Evolutionary conservation across 1,284 basidiomycete genomes (phyloP), one percentile per base, ranked within the genome.

Genomic region (Trichosporon coremiiforme): DNA sequence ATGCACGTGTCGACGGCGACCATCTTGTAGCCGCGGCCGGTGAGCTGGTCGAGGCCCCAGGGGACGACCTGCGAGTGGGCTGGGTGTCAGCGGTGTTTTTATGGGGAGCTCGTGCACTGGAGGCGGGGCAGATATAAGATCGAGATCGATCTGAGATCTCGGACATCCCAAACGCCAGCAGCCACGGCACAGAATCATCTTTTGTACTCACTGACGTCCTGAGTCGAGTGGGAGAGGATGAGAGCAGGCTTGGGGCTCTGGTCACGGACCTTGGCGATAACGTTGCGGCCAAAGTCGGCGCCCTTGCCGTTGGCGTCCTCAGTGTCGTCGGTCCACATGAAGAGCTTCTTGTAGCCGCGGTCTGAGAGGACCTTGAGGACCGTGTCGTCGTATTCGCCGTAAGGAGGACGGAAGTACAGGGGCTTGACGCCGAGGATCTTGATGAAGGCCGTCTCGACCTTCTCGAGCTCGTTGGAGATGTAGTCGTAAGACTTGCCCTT

Each of bases 371-470:
- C 86, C 47, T 85, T 76, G 20, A 85, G 80, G 5, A 87, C 87
- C 7, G 83, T 77, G 73, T 87, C 79, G 75, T 88, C 87, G 79
- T 86, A 86, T 69, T 78, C 82, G 9, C 88, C 87, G 78, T 85
- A 89, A 6, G 84, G 84, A 2, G 80, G 80, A 45, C 81, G 76
- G 79, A 82, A 83, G 79, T 87, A 87, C 1, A 84, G 84, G 2
- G 86, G 86, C 65, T 80, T 82, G 36, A 85, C 80, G 36, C 86
- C 86, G 8, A 85, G 84, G 65, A 88, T 88, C 72, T 84, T 84
- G 72, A 83, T 77, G 65, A 88, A 81, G 0, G 88, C 88, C 68
- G 83, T 78, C 74, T 88, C 87, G 70, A 87, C 82, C 53, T 80
- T 79, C 75, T 78, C 83, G 77, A 87, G 85, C 69, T 80, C 79